Percentiles rank a stretch among this genome's conserved stretches.
phyloP scores from a whole-genome alignment of 129 eudicot genomes.

The Solidago caesia region DNA sequence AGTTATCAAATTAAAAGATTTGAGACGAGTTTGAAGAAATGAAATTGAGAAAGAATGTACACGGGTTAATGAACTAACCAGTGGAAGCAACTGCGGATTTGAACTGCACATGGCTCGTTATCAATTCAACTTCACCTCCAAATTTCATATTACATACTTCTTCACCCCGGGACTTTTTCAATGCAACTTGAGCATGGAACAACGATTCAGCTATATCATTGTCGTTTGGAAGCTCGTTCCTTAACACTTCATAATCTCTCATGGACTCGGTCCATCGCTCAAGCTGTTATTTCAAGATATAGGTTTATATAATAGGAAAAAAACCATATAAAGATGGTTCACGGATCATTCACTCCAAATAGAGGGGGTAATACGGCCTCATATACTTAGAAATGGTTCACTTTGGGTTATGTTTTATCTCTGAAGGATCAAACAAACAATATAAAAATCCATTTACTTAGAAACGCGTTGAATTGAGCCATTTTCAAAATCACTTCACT shows the following conservation, averaged over 20 bases:
- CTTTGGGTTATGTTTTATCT: too few species aligned
- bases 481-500: too few species aligned
- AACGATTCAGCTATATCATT: constrained; percentile 71
- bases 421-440: too few species aligned
- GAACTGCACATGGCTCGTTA: constrained; percentile 28
- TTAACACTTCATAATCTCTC: constrained; percentile 43
- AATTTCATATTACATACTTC: constrained; percentile 74
- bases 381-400: too few species aligned
- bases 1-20: constrained; percentile 10
- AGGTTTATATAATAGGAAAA: not conserved
- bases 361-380: too few species aligned
- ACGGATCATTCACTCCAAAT: not conserved
- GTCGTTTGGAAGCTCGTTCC: constrained; percentile 60
- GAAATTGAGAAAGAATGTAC: not conserved
- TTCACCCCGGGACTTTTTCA: constrained; percentile 80
- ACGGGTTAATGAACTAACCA: constrained; percentile 19
- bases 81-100: constrained; percentile 48
- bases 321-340: not conserved
- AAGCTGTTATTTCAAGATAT: constrained; percentile 26
- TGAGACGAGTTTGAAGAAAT: not conserved
- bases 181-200: constrained; percentile 78
- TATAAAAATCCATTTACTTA: too few species aligned
- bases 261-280: constrained; percentile 37
- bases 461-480: too few species aligned
- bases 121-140: constrained; percentile 79